Base-by-base conservation (phyloP, 345 rosid species). In the Noccaea bulbosa region DNA sequence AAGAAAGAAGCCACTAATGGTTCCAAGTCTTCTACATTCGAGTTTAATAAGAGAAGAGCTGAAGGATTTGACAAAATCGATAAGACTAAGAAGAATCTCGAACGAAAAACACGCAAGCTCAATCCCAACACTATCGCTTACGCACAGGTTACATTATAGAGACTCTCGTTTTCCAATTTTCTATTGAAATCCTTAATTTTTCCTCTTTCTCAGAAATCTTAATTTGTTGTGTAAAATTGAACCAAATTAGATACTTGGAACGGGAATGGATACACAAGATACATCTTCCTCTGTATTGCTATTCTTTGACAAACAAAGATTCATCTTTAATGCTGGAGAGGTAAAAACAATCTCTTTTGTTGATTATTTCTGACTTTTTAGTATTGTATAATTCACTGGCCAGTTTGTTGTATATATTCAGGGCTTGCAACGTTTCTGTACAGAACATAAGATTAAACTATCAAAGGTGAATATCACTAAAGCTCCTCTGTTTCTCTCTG, bases 241-340 rank as follows among this genome's bases (percentile, higher is more conserved):
- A 24, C 10, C 44, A 4, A 62, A 49, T 48, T 74, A 93, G 97
- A 89, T 90, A 48, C 81, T 93, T 41, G 98, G 98, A 51, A 93
- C 96, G 27, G 98, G 98, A 74, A 87, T 93, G 97, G 98, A 93
- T 80, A 90, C 97, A 40, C 98, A 93, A 75, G 98, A 93, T 60
- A 93, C 97, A 0, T 90, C 93, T 1, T 87, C 98, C 50, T 93
- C 97, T 5, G 94, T 93, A 22, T 76, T 93, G 74, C 96, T 90
- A 57, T 93, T 90, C 82, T 93, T 93, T 81, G 97, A 93, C 72
- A 84, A 88, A 51, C 96, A 87, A 64, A 86, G 98, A 64, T 90
- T 93, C 78, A 87, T 93, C 43, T 93, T 93, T 77, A 90, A 93
- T 82, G 96, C 94, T 62, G 98, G 98, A 51, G 98, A 93, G 94